A percentile compares a stretch with the other conserved stretches of the same genome.
These are phyloP conservation scores for Colletotrichum godetiae DNA, from an alignment of 2,329 filamentous ascomycete genomes.

Conservation along the genomic window DNA sequence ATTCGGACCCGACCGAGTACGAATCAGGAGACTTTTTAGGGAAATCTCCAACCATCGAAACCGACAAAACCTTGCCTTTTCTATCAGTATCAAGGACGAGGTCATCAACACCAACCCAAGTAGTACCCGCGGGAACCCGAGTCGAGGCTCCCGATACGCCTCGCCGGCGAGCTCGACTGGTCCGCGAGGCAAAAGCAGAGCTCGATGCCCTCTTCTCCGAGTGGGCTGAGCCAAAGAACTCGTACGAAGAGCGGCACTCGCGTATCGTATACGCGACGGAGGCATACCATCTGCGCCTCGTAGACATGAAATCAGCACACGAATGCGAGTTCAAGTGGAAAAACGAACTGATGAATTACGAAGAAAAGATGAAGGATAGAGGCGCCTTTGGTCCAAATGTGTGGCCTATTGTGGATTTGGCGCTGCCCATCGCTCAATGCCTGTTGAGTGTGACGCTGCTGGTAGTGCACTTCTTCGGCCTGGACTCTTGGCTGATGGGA, in stretches of 20 bases:
- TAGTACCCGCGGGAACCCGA: neutral
- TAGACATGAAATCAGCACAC: slow-evolving; percentile 24
- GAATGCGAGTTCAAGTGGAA: slow-evolving; percentile 31
- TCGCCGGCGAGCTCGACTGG: slow-evolving; percentile 10
- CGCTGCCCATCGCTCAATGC: neutral
- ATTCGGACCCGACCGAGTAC: slow-evolving; percentile 7
- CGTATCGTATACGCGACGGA: slow-evolving; percentile 26
- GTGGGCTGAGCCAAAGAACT: slow-evolving; percentile 10
- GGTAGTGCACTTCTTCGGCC: neutral
- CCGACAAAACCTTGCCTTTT: neutral
- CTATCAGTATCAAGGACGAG: neutral
- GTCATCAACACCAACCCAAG: neutral
- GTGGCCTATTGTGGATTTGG: slow-evolving; percentile 12
- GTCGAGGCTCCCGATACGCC: slow-evolving; percentile 4
- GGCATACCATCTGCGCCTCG: slow-evolving; percentile 19
- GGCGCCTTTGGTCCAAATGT: slow-evolving; percentile 9
- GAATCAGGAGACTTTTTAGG: slow-evolving; percentile 18
- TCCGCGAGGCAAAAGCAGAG: slow-evolving; percentile 20
- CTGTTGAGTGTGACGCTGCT: neutral
- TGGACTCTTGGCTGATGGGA: neutral
- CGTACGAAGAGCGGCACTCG: slow-evolving; percentile 24
- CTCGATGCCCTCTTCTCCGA: slow-evolving; percentile 15
- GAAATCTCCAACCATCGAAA: neutral
- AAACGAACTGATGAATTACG: slow-evolving; percentile 13
- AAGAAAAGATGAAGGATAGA: slow-evolving; percentile 9